These are phyloP conservation scores for Zoysia japonica DNA, from an alignment of 176 grass and related monocot species.

Conservation along the genomic window DNA sequence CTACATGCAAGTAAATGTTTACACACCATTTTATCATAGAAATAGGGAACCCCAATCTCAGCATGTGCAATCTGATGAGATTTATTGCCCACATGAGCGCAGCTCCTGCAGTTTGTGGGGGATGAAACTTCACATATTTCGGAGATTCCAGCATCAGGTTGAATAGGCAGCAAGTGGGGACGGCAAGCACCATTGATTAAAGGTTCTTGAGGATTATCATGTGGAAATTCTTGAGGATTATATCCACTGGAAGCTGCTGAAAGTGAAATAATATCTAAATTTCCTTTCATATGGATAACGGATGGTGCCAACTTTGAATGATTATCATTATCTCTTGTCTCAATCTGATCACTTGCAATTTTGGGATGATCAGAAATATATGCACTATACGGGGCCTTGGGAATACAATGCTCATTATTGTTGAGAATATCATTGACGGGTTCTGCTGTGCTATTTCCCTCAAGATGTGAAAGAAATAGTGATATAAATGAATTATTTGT, in stretches of 20 bases:
- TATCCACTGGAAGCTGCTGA: slow-evolving; percentile 27
- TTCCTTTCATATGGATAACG: slow-evolving; percentile 38
- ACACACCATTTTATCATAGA: slow-evolving; percentile 45
- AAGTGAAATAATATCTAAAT: slow-evolving; percentile 37
- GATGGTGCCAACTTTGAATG: slow-evolving; percentile 23
- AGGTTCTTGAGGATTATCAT: slow-evolving; percentile 32
- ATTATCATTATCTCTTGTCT: slow-evolving; percentile 35
- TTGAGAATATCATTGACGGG: slow-evolving; percentile 67
- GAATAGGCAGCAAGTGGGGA: slow-evolving; percentile 17
- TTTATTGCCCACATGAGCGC: slow-evolving; percentile 23
- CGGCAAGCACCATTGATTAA: slow-evolving; percentile 42
- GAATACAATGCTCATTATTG: slow-evolving; percentile 58
- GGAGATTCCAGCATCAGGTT: slow-evolving; percentile 38
- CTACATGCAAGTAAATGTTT: slow-evolving; percentile 17
- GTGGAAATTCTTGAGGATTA: slow-evolving; percentile 30
- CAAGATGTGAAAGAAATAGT: slow-evolving; percentile 97
- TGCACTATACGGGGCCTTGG: slow-evolving; percentile 48
- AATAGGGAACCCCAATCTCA: slow-evolving; percentile 34
- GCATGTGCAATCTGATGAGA: slow-evolving; percentile 40
- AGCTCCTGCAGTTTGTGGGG: slow-evolving; percentile 45
- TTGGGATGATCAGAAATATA: slow-evolving; percentile 47
- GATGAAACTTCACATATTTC: slow-evolving; percentile 37
- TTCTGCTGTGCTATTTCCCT: slow-evolving; percentile 65
- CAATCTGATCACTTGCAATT: slow-evolving; percentile 37
- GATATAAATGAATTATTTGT: slow-evolving; percentile 85